Conservation (phyloP, 2,329 filamentous ascomycete genomes). For the Leptosphaerulina australis region DNA sequence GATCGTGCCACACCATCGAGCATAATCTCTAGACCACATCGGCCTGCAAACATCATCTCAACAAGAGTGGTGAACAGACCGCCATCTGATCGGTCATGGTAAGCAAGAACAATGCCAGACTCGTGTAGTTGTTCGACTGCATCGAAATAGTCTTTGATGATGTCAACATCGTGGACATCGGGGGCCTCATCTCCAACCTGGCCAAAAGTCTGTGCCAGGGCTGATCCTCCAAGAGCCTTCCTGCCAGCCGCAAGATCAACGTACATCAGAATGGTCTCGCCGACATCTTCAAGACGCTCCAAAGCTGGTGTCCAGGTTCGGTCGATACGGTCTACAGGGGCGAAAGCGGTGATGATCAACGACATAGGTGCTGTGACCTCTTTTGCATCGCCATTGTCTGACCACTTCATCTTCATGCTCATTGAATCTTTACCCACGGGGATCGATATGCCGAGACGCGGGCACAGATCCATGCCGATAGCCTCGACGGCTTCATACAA, state of each 20-base stretch:
- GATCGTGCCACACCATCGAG: constrained; percentile 72
- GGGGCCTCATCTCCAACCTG: constrained; percentile 84
- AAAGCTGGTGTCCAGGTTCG: constrained; percentile 95
- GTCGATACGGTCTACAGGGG: constrained; percentile 77
- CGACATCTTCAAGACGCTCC: constrained; percentile 80
- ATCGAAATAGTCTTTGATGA: constrained; percentile 90
- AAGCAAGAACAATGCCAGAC: constrained; percentile 78
- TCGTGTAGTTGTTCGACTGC: constrained; percentile 74
- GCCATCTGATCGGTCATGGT: constrained; percentile 93
- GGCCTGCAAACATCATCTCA: constrained; percentile 98
- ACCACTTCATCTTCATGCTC: constrained; percentile 98
- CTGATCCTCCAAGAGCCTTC: constrained; percentile 86
- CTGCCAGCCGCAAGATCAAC: constrained; percentile 85
- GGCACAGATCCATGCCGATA: constrained; percentile 90
- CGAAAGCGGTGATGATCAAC: constrained; percentile 88
- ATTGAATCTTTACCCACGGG: constrained; percentile 98
- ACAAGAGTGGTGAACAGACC: constrained; percentile 87
- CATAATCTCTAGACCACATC: constrained; percentile 84
- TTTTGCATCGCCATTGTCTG: constrained; percentile 67
- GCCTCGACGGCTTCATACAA: constrained; percentile 93
- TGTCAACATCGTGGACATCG: constrained; percentile 80
- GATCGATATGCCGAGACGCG: constrained; percentile 86
- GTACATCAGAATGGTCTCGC: constrained; percentile 85
- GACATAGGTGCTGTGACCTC: constrained; percentile 93
- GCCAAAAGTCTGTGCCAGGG: constrained; percentile 85